Evolutionary conservation across 2,329 filamentous ascomycete genomes (phyloP).

Genomic region (Colletotrichum gloeosporioides): DNA sequence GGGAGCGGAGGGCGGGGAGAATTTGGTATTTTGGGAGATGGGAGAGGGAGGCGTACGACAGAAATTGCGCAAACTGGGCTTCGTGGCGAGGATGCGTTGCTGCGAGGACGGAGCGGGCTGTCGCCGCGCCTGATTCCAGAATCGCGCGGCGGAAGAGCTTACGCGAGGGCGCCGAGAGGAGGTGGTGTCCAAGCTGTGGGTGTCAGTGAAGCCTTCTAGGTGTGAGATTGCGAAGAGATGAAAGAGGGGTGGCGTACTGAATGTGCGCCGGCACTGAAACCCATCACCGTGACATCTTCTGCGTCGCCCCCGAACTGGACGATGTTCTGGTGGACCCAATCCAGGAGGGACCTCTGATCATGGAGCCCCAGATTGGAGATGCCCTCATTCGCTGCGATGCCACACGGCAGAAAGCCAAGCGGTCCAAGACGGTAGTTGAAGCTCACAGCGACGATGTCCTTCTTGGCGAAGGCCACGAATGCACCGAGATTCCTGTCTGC

Average conservation of each 20-base stretch:
- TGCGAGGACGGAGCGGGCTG: conserved; percentile 57
- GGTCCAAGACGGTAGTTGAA: conserved; percentile 70
- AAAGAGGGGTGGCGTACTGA: conserved; percentile 43
- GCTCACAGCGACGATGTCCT: conserved; percentile 61
- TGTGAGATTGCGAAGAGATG: conserved; percentile 14
- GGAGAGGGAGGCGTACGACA: conserved; percentile 55
- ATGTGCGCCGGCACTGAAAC: conserved; percentile 66
- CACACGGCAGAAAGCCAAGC: conserved; percentile 72
- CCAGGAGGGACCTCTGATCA: conserved; percentile 64
- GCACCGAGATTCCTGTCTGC: conserved; percentile 64
- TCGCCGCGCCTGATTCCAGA: conserved; percentile 62
- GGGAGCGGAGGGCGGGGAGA: conserved; percentile 53
- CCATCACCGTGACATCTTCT: conserved; percentile 65
- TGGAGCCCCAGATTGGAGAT: conserved; percentile 68
- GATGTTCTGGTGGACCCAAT: conserved; percentile 68
- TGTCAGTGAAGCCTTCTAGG: background rate
- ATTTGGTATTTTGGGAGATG: conserved; percentile 52
- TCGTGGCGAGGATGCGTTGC: conserved; percentile 63
- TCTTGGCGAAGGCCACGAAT: conserved; percentile 61
- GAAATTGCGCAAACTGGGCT: conserved; percentile 60
- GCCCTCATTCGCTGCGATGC: conserved; percentile 56
- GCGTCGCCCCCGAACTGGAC: conserved; percentile 65
- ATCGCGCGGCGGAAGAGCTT: conserved; percentile 59
- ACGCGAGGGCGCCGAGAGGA: conserved; percentile 53
- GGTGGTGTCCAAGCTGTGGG: conserved; percentile 68